These are phyloP conservation scores for Pythium vanterpoolii DNA, from an alignment of 352 stramenopile genomes.

Conservation along the genomic window DNA sequence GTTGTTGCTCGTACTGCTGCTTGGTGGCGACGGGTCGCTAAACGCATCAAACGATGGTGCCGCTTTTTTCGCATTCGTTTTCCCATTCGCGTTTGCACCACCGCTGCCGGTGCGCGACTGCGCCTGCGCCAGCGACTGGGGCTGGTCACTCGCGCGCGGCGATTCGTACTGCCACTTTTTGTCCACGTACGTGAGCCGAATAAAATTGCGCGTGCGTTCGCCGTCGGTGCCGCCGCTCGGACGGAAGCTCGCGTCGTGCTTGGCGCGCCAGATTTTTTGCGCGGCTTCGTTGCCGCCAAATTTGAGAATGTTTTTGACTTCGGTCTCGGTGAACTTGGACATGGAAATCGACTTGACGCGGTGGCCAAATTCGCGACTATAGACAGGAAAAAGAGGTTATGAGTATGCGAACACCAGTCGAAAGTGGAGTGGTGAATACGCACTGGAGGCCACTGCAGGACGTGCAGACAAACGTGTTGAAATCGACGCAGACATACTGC, in stretches of 20 bases:
- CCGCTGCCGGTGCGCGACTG: conserved; percentile 44
- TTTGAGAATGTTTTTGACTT: conserved; percentile 88
- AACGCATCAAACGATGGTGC: conserved; percentile 37
- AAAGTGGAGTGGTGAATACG: conserved; percentile 16
- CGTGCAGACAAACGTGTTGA: conserved; percentile 95
- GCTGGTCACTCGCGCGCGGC: conserved; percentile 42
- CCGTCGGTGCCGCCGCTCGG: conserved; percentile 66
- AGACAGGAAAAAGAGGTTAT: background rate
- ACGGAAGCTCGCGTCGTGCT: conserved; percentile 79
- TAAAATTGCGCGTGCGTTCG: conserved; percentile 87
- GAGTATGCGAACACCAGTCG: no score
- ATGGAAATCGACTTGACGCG: conserved; percentile 93
- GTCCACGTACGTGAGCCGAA: conserved; percentile 85
- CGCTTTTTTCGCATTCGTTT: conserved; percentile 24
- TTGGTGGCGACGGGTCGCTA: conserved; percentile 3
- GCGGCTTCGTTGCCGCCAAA: conserved; percentile 87
- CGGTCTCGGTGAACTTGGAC: conserved; percentile 91
- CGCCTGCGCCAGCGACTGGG: no score
- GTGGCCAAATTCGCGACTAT: conserved; percentile 87
- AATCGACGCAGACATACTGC: conserved; percentile 91
- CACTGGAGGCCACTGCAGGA: conserved; percentile 92
- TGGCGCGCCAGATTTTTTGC: conserved; percentile 83
- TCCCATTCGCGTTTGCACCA: conserved; percentile 50
- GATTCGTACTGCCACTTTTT: conserved; percentile 87
- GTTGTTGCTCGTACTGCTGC: conserved; percentile 25